Conservation (phyloP, 1,139 yeast species). For the Kodamaea sp. region DNA sequence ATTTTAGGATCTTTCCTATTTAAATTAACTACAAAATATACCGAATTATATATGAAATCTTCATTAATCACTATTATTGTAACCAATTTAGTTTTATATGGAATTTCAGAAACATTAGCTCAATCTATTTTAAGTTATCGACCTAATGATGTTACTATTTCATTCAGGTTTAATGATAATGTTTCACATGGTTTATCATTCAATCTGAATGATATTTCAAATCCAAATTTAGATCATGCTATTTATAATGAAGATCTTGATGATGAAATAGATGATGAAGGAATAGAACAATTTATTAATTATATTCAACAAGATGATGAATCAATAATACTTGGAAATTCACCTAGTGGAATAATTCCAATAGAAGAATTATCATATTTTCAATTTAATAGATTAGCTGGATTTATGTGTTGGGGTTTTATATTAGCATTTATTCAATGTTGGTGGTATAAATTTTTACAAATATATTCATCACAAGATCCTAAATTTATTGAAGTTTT, state of each 20-base stretch:
- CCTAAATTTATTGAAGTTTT: slow-evolving; percentile 80
- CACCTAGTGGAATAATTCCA: slow-evolving; percentile 4
- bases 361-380: slow-evolving; percentile 39
- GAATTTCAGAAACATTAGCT: slow-evolving; percentile 86
- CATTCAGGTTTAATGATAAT: slow-evolving; percentile 20
- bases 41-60: slow-evolving; percentile 59
- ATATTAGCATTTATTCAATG: slow-evolving; percentile 79
- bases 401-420: slow-evolving; percentile 88
- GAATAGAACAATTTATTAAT: slow-evolving; percentile 34
- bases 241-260: slow-evolving; percentile 22
- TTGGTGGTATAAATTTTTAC: slow-evolving; percentile 83
- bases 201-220: slow-evolving; percentile 13
- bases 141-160: slow-evolving; percentile 20
- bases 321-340: slow-evolving; percentile 4
- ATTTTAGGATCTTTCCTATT: slow-evolving; percentile 48
- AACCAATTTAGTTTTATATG: slow-evolving; percentile 79
- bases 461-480: slow-evolving; percentile 73
- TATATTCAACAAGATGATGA: slow-evolving; percentile 34
- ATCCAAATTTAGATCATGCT: slow-evolving; percentile 19
- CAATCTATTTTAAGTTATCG: slow-evolving; percentile 56
- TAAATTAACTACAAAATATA: slow-evolving; percentile 55
- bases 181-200: slow-evolving; percentile 9
- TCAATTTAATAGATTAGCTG: slow-evolving; percentile 66
- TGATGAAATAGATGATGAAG: slow-evolving; percentile 24
- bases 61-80: slow-evolving; percentile 75